Conservation (phyloP, 2,329 filamentous ascomycete species). For the Hypoxylon sp. region DNA sequence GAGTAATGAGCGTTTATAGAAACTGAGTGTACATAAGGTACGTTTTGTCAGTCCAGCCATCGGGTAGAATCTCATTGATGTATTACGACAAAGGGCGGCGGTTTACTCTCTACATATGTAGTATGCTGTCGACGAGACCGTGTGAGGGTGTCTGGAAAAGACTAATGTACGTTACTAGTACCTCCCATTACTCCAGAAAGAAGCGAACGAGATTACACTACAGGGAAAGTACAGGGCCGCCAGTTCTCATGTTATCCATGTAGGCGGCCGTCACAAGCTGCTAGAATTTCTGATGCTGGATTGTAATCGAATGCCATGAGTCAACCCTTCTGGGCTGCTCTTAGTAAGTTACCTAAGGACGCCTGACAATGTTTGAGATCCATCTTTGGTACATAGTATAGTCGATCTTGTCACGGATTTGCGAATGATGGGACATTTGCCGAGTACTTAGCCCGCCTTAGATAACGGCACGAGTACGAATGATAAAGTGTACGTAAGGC, state of each 20-base stretch:
- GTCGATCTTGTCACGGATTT: constrained; percentile 6
- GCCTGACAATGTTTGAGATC: neutral
- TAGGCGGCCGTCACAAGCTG: constrained; percentile 26
- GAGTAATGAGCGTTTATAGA: constrained; percentile 9
- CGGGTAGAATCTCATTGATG: constrained; percentile 27
- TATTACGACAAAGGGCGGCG: constrained; percentile 21
- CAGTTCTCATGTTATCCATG: constrained; percentile 22
- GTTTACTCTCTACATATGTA: constrained; percentile 4
- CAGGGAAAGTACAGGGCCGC: constrained; percentile 22
- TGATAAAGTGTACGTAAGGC: constrained; percentile 23
- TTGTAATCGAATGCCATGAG: neutral
- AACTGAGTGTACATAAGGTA: neutral
- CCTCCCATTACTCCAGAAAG: constrained; percentile 20
- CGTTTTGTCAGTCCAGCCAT: constrained; percentile 7
- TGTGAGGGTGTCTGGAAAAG: constrained; percentile 13
- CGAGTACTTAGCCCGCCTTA: neutral
- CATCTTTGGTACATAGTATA: neutral
- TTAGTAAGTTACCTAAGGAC: neutral
- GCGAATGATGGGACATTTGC: neutral
- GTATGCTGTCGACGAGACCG: constrained; percentile 10
- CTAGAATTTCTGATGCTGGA: constrained; percentile 18
- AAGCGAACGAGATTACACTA: constrained; percentile 36
- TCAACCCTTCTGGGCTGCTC: neutral
- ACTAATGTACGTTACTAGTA: constrained; percentile 16
- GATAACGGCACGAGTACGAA: neutral